These are phyloP conservation scores for Moricandia arvensis DNA, from an alignment of 345 rosid genomes.

Conservation along the genomic window DNA sequence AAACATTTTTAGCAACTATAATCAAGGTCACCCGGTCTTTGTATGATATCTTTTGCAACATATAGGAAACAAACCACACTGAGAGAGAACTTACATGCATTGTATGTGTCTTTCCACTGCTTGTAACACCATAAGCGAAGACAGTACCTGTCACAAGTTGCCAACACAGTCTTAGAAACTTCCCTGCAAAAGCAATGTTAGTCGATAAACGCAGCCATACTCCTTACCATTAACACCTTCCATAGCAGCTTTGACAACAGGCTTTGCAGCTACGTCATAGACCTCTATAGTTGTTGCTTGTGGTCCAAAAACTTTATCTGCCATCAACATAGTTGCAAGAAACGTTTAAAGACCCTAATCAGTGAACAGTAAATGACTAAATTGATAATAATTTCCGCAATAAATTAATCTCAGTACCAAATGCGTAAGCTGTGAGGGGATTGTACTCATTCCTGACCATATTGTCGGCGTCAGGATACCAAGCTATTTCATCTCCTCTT, in stretches of 20 bases:
- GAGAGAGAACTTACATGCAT: slow-evolving; percentile 72
- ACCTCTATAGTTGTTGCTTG: slow-evolving; percentile 74
- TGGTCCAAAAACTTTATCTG: slow-evolving; percentile 92
- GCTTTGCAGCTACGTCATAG: slow-evolving; percentile 91
- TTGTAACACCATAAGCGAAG: slow-evolving; percentile 98
- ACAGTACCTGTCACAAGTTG: slow-evolving; percentile 69
- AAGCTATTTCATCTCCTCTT: slow-evolving; percentile 91
- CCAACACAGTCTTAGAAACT: slow-evolving; percentile 8
- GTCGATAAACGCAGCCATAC: not conserved
- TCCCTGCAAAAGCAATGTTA: not conserved
- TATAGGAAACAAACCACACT: slow-evolving; percentile 4
- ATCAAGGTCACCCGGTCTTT: not conserved
- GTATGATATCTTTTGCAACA: not conserved
- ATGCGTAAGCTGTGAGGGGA: slow-evolving; percentile 87
- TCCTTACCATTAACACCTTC: slow-evolving; percentile 94
- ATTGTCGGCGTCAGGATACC: slow-evolving; percentile 94
- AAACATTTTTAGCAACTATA: slow-evolving; percentile 13
- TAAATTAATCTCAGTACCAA: slow-evolving; percentile 47
- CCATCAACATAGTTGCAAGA: slow-evolving; percentile 17
- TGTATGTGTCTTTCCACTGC: slow-evolving; percentile 99
- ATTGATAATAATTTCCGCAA: not conserved
- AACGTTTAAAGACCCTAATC: not conserved
- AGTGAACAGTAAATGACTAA: not conserved
- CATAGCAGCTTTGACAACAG: slow-evolving; percentile 99
- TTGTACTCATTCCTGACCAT: slow-evolving; percentile 83